Evolutionary conservation across 2,329 filamentous ascomycete species (phyloP), one percentile per base, ranked within the genome.

Genomic region (Raffaelea arxii): DNA sequence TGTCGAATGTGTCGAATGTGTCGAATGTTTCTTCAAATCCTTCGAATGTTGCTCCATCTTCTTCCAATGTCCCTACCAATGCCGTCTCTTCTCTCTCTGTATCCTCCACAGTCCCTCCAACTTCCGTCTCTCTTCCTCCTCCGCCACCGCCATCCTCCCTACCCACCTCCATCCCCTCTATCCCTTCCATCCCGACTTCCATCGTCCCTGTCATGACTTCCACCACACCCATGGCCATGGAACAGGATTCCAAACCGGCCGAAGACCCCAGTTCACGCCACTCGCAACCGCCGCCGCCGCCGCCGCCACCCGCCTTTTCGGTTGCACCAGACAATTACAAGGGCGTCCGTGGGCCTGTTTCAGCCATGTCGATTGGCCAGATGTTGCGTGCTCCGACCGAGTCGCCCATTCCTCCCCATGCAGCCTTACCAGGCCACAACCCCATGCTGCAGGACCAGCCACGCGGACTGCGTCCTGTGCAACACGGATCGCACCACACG

Each of bases 321-420:
- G 56, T 62, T 32, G 51, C 57, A 7, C 54, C 62, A 14, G 57
- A 65, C 53, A 61, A 66, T 12, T 76, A 73, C 57, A 66, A 69
- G 49, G 68, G 74, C 23, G 43, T 54, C 35, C 50, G 53, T 65
- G 69, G 48, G 2, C 66, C 74, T 54, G 70, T 77, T 38, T 67
- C 74, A 43, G 50, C 71, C 57, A 55, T 70, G 50, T 54, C 56
- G 12, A 56, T 58, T 7, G 47, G 54, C 22, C 58, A 62, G 40
- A 56, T 58, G 18, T 52, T 59, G 43, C 57, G 55, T 14, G 53
- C 54, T 6, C 49, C 54, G 6, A 53, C 51, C 38, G 56, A 60
- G 38, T 55, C 58, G 14, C 46, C 53, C 43, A 56, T 57, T 39
- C 52, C 60, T 4, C 55, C 57, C 27, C 58, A 55, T 47, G 51